These are phyloP conservation scores for Psilocybe azurescens DNA, from an alignment of 768 basidiomycete species.

Conservation along the genomic window DNA sequence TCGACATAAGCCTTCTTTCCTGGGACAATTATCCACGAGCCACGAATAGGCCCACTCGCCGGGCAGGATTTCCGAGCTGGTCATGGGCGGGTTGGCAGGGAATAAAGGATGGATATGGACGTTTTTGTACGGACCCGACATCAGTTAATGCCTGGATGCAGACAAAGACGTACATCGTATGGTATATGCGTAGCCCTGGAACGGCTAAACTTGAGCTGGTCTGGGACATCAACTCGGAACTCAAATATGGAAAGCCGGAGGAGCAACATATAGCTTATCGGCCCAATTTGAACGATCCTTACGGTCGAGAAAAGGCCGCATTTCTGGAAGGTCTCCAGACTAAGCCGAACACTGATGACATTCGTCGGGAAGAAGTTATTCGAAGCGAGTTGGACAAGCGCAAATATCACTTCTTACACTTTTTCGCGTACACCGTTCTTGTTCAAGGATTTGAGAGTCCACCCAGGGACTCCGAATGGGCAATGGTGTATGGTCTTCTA, in stretches of 20 bases:
- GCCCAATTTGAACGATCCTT: background rate
- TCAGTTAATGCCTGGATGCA: background rate
- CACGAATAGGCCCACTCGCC: background rate
- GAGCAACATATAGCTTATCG: background rate
- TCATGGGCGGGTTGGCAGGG: slow-evolving; percentile 12
- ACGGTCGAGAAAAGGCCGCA: background rate
- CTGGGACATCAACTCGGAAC: background rate
- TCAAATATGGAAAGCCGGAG: background rate
- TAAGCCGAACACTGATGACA: background rate
- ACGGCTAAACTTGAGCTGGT: background rate
- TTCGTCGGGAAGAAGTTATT: background rate
- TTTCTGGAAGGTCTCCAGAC: background rate
- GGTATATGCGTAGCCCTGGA: slow-evolving; percentile 4
- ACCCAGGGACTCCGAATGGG: background rate
- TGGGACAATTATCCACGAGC: background rate
- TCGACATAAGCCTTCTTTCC: slow-evolving; percentile 2
- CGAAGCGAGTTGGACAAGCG: background rate
- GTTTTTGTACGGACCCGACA: background rate
- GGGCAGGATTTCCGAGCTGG: slow-evolving; percentile 8
- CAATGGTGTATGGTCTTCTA: background rate
- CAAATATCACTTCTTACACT: slow-evolving; percentile 2
- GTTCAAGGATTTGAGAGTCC: background rate
- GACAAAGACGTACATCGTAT: slow-evolving; percentile 1
- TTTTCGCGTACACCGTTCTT: background rate
- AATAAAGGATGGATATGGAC: background rate